Conservation (phyloP, 176 grass and related monocot species). For the Paspalum vaginatum region DNA sequence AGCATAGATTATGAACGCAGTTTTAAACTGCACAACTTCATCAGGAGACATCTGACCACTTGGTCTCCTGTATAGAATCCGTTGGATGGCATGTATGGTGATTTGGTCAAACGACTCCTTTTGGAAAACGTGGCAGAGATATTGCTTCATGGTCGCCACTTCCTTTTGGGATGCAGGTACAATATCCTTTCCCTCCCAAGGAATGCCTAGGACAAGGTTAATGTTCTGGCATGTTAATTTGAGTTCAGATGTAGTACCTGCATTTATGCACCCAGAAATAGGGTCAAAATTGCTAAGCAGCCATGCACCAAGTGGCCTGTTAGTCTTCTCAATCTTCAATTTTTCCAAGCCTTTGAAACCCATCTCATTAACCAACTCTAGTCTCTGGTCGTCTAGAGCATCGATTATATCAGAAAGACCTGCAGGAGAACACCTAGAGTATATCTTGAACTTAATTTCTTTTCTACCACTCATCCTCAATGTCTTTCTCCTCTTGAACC, state of each 20-base stretch:
- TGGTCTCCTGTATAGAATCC: not conserved
- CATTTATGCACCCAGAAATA: not conserved
- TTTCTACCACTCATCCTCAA: too few relatives aligned
- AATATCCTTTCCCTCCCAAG: not conserved
- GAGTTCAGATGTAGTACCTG: not conserved
- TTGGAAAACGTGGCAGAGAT: not conserved
- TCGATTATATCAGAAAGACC: not conserved
- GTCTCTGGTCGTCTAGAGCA: not conserved
- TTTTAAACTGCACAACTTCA: not conserved
- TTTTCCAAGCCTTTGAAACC: not conserved
- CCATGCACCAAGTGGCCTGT: not conserved
- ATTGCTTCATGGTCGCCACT: not conserved
- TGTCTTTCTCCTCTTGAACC: too few relatives aligned
- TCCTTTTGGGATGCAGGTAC: not conserved
- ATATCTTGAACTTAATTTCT: too few relatives aligned
- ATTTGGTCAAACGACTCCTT: not conserved
- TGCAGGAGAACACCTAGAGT: too few relatives aligned
- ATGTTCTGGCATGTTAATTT: not conserved
- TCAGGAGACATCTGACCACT: not conserved
- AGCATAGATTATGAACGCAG: not conserved
- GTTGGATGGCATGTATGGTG: not conserved
- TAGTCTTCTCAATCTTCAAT: not conserved
- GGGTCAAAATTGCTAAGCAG: not conserved
- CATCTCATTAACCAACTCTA: not conserved
- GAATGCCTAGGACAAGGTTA: not conserved